A percentile compares a stretch with the other conserved stretches of the same genome.
Evolutionary conservation across 1,284 basidiomycete species (phyloP).

Genomic region (Malassezia brasiliensis): DNA sequence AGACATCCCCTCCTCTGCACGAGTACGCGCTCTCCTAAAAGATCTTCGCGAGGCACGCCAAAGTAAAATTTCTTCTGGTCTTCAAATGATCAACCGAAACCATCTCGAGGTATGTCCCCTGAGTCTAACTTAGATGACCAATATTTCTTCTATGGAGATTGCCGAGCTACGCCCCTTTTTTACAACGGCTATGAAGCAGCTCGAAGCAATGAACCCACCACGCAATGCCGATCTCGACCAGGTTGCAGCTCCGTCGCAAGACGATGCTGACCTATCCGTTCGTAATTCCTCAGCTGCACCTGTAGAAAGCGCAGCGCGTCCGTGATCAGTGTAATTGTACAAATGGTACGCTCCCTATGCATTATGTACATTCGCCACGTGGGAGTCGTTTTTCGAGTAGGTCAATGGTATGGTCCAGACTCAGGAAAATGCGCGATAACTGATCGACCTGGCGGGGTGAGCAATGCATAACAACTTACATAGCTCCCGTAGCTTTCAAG

Average conservation of each 20-base stretch:
- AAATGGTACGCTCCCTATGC: too few relatives aligned
- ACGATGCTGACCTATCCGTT: conserved; percentile 2
- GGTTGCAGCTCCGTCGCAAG: background rate
- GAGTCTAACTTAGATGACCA: conserved; percentile 51
- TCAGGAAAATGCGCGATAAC: conserved; percentile 11
- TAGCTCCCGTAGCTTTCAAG: conserved; percentile 5
- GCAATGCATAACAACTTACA: conserved; percentile 1
- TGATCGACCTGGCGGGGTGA: conserved; percentile 8
- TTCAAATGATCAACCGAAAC: conserved; percentile 52
- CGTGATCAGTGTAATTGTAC: too few relatives aligned
- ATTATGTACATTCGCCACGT: background rate
- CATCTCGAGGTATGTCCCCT: conserved; percentile 60
- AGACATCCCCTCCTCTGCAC: conserved; percentile 71
- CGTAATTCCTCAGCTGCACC: background rate
- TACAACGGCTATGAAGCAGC: conserved; percentile 31
- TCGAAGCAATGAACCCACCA: conserved; percentile 19
- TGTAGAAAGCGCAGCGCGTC: too few relatives aligned
- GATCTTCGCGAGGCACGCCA: conserved; percentile 88
- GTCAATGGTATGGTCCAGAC: conserved; percentile 1
- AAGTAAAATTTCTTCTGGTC: conserved; percentile 77
- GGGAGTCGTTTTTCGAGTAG: background rate
- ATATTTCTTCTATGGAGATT: conserved; percentile 42
- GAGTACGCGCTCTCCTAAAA: conserved; percentile 72
- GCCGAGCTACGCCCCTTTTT: conserved; percentile 42
- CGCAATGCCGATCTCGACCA: background rate